These are phyloP conservation scores for Alternaria consortialis DNA, from an alignment of 2,329 filamentous ascomycete genomes.

Conservation along the genomic window DNA sequence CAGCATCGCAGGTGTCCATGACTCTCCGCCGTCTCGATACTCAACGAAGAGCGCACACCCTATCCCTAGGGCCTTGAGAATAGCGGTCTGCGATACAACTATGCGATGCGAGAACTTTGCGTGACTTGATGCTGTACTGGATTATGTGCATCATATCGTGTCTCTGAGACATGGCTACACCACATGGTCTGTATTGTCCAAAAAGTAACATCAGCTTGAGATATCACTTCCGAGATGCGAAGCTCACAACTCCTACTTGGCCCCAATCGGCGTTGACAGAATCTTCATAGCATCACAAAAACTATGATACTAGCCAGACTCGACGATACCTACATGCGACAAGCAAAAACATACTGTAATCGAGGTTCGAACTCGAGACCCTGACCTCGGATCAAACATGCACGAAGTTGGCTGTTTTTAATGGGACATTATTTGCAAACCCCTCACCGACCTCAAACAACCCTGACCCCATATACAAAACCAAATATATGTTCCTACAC, in stretches of 20 bases:
- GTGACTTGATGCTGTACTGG: neutral
- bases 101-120: neutral
- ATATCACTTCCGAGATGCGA: neutral
- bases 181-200: too few species aligned
- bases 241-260: too few species aligned
- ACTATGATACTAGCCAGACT: neutral
- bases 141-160: neutral
- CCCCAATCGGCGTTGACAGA: neutral
- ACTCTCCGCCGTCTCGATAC: slow-evolving; percentile 22
- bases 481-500: too few species aligned
- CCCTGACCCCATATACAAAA: too few species aligned
- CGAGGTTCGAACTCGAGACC: too few species aligned
- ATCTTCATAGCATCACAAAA: neutral
- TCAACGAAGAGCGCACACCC: slow-evolving; percentile 5
- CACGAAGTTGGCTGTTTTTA: too few species aligned
- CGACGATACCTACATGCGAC: neutral
- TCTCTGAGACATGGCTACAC: too few species aligned
- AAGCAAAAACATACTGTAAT: slow-evolving; percentile 13
- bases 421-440: too few species aligned
- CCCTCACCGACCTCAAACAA: too few species aligned
- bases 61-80: slow-evolving; percentile 12
- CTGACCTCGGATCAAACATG: too few species aligned
- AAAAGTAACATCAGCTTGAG: neutral
- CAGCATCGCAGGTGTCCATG: slow-evolving; percentile 17
- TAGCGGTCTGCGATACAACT: slow-evolving; percentile 5